A percentile compares a stretch with the other conserved stretches of the same genome.
Conservation (phyloP, 306 rosid species). For the Glycine soja region DNA sequence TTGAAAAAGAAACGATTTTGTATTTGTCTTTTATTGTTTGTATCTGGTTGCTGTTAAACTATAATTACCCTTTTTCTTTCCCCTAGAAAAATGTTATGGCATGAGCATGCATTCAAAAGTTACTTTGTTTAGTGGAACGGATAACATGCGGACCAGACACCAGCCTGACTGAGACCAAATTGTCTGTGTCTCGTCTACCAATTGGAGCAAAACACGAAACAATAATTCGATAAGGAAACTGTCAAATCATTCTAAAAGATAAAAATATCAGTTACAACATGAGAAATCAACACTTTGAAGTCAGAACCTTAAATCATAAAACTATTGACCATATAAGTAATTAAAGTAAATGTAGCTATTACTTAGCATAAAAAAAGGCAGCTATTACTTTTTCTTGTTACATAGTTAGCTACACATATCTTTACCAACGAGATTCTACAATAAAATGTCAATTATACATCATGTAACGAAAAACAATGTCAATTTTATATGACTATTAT, state of each 20-base stretch:
- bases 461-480: background rate
- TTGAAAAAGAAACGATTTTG: background rate
- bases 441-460: background rate
- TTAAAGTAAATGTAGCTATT: no score
- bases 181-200: constrained; percentile 40
- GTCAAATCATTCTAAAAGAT: constrained; percentile 22
- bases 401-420: background rate
- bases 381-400: no score
- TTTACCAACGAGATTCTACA: background rate
- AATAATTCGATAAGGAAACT: constrained; percentile 9
- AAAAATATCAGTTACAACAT: background rate
- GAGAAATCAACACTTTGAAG: background rate
- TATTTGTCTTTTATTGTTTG: background rate
- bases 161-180: constrained; percentile 1
- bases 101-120: constrained; percentile 27
- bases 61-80: constrained; percentile 21
- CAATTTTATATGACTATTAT: background rate
- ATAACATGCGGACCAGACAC: constrained; percentile 23
- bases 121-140: constrained; percentile 27
- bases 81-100: constrained; percentile 38
- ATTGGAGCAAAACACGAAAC: constrained; percentile 31
- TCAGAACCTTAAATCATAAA: constrained; percentile 33
- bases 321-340: constrained; percentile 15
- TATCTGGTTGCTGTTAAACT: constrained; percentile 12
- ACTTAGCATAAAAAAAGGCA: no score